A percentile compares a stretch with the other conserved stretches of the same genome.
phyloP scores from a whole-genome alignment of 148 eudicot species.

The Chenopodium formosanum region DNA sequence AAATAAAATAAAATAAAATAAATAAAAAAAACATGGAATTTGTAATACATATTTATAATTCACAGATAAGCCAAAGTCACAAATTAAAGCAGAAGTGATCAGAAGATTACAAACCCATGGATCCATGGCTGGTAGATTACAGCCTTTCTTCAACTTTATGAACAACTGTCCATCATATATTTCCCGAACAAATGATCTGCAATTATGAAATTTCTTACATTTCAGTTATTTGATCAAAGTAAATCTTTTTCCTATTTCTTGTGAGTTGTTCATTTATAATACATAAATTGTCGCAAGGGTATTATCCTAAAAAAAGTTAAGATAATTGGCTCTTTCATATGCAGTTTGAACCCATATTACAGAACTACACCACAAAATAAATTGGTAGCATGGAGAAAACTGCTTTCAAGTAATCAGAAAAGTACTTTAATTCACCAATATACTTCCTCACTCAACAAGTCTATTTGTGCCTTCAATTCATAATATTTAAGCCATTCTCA shows the following conservation, averaged over 20 bases:
- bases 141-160: conserved; percentile 80
- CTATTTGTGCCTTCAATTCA: neutral
- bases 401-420: neutral
- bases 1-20: too few species aligned
- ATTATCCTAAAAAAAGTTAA: neutral
- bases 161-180: conserved; percentile 92
- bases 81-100: neutral
- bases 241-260: neutral
- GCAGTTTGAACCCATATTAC: neutral
- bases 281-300: neutral
- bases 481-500: neutral
- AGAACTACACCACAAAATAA: neutral
- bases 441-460: neutral
- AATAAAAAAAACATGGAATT: neutral
- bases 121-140: conserved; percentile 88
- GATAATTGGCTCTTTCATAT: neutral
- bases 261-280: neutral
- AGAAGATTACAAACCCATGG: conserved; percentile 71
- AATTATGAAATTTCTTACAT: conserved; percentile 7
- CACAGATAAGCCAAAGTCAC: neutral
- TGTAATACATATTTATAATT: neutral
- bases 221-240: neutral
- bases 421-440: neutral
- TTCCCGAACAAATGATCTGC: conserved; percentile 84
- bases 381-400: neutral